A percentile compares a stretch with the other conserved stretches of the same genome.
These are phyloP conservation scores for Calonectria fujianensis DNA, from an alignment of 2,329 filamentous ascomycete species.

Conservation along the genomic window DNA sequence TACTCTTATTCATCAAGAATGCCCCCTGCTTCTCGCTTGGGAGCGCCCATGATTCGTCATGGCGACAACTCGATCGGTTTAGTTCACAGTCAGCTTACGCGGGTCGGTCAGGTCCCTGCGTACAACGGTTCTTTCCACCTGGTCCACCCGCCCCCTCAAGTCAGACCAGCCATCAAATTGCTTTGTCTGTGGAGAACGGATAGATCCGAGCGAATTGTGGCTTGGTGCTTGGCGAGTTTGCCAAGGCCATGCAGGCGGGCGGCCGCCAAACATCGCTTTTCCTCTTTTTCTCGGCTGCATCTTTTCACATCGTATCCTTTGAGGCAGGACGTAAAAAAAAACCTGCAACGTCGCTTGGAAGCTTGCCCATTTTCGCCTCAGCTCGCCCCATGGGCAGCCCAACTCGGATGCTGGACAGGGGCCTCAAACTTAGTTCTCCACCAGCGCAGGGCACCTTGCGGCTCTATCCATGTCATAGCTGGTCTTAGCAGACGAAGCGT, in stretches of 20 bases:
- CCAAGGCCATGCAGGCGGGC: neutral
- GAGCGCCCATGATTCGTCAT: neutral
- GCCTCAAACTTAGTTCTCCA: neutral
- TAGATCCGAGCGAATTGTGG: slow-evolving; percentile 20
- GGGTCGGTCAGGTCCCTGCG: neutral
- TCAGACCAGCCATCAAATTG: neutral
- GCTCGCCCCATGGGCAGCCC: slow-evolving; percentile 8
- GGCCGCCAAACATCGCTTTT: neutral
- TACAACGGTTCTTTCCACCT: neutral
- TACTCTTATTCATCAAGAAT: neutral
- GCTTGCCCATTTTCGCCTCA: neutral
- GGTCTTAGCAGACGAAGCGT: neutral
- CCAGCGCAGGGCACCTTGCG: slow-evolving; percentile 3
- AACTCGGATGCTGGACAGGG: slow-evolving; percentile 14
- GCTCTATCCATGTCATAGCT: slow-evolving; percentile 2
- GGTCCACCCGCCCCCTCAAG: neutral
- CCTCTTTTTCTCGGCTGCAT: neutral
- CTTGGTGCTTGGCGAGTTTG: neutral
- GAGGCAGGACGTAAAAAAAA: neutral
- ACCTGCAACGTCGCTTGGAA: slow-evolving; percentile 1
- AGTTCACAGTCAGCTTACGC: slow-evolving; percentile 5
- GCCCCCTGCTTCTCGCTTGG: neutral
- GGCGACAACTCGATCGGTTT: neutral
- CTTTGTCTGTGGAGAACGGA: slow-evolving; percentile 1
- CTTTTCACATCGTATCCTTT: neutral